These are phyloP conservation scores for Millerozyma miso DNA, from an alignment of 805 yeast genomes.

Conservation along the genomic window DNA sequence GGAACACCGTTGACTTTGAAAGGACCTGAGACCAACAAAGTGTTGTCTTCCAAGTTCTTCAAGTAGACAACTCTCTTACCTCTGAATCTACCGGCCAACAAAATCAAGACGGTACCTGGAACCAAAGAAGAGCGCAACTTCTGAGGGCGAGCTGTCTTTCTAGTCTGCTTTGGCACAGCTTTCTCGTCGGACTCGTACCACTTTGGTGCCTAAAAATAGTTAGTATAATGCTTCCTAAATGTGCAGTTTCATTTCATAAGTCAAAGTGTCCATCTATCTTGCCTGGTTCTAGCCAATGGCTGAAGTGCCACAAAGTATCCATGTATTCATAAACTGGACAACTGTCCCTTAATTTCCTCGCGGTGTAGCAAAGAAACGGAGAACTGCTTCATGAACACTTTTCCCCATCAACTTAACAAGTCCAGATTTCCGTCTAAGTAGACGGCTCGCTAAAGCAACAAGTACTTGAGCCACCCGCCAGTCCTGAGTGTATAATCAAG, in stretches of 20 bases:
- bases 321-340: too few species aligned
- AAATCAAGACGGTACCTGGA: slow-evolving; percentile 96
- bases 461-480: too few species aligned
- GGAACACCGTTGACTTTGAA: slow-evolving; percentile 99
- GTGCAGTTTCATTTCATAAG: too few species aligned
- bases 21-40: slow-evolving; percentile 95
- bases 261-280: background rate
- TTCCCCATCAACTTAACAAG: too few species aligned
- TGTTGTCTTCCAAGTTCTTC: slow-evolving; percentile 96
- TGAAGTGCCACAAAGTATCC: too few species aligned
- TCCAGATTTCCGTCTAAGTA: too few species aligned
- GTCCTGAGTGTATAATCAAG: too few species aligned
- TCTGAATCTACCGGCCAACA: slow-evolving; percentile 99
- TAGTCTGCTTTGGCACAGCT: slow-evolving; percentile 81
- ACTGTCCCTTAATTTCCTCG: too few species aligned
- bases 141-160: slow-evolving; percentile 91
- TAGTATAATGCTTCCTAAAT: slow-evolving; percentile 9
- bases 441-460: too few species aligned
- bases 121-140: slow-evolving; percentile 92
- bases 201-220: slow-evolving; percentile 60
- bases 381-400: too few species aligned
- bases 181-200: slow-evolving; percentile 94
- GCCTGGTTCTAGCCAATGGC: background rate
- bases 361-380: too few species aligned
- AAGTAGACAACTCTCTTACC: slow-evolving; percentile 99